These are phyloP conservation scores for Craterostigma plantagineum DNA, from an alignment of 257 asterid genomes.

Conservation along the genomic window DNA sequence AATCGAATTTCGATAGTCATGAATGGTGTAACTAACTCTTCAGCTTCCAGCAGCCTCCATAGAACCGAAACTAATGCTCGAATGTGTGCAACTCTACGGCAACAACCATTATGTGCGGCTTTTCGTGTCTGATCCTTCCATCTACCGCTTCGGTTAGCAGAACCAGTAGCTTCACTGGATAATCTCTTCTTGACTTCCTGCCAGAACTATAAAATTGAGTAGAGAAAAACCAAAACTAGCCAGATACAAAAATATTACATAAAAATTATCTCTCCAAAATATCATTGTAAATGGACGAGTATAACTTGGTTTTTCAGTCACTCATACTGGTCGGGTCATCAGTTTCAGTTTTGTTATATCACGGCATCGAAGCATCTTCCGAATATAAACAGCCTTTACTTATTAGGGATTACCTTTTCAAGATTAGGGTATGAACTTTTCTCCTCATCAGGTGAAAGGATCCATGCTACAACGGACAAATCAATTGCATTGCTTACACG, in stretches of 20 bases:
- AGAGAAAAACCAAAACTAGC: conserved; percentile 10
- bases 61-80: conserved; percentile 65
- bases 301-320: not conserved
- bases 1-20: conserved; percentile 53
- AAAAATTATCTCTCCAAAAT: conserved; percentile 1
- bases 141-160: conserved; percentile 70
- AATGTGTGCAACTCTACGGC: conserved; percentile 80
- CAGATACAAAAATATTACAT: conserved; percentile 7
- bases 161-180: conserved; percentile 69
- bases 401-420: conserved; percentile 47
- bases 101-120: conserved; percentile 94
- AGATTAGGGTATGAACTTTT: conserved; percentile 65
- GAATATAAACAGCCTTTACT: too few species aligned
- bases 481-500: conserved; percentile 45
- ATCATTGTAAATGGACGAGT: not conserved
- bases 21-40: conserved; percentile 59
- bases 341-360: conserved; percentile 5
- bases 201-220: not conserved
- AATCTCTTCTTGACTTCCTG: conserved; percentile 91
- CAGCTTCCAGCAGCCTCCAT: conserved; percentile 75
- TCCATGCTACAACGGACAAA: conserved; percentile 64
- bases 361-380: not conserved
- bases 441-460: conserved; percentile 93
- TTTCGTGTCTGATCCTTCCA: conserved; percentile 91
- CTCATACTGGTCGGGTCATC: not conserved